Evolutionary conservation across 129 eudicot genomes (phyloP), one percentile per base, ranked within the genome.

Genomic region (Arctium lappa): DNA sequence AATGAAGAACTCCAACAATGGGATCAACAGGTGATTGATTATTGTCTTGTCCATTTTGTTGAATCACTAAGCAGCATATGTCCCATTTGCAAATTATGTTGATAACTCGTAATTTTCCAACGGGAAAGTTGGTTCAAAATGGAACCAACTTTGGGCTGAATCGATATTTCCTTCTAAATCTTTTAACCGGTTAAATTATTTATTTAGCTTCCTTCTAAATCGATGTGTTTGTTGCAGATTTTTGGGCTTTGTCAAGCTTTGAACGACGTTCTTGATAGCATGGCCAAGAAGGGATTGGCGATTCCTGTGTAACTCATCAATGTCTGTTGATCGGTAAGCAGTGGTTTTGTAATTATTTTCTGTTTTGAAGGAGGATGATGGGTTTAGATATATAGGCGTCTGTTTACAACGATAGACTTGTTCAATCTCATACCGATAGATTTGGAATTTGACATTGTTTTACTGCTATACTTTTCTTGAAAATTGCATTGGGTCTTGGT

Each of bases 201-300:
- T 70, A 40, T 69, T 53, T 53, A 37, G 1, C 18, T 4, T 34
- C 4, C 16, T 31, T 82, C 16, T 18, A 39, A 38, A 33, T 37
- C 2, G 10, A 29, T 79, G 6, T 75, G 5, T 70, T 75, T 76
- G 22, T 48, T 48, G 86, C 99, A 96, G 99, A 96, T 96, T 34
- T 91, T 93, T 77, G 99, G 97, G n/a, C 85, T 96, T 32, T 96
- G 99, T 82, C 99, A 96, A 86, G 95, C 98, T 48, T 88, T 96
- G 42, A 96, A 96, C 48, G 98, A 93, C 40, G 85, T 96, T 72
- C 94, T 96, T 34, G 99, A 96, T 83, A 86, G 94, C 91, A 96
- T 96, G 99, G 98, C 98, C 1, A 93, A 91, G 92, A 96, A 90
- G 87, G 99, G 99, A 65, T 72, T 91, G 77, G 88, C 93, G 4